Evolutionary conservation across 23 red algal genomes (phyloP).

Genomic region (Gracilaria caudata): DNA sequence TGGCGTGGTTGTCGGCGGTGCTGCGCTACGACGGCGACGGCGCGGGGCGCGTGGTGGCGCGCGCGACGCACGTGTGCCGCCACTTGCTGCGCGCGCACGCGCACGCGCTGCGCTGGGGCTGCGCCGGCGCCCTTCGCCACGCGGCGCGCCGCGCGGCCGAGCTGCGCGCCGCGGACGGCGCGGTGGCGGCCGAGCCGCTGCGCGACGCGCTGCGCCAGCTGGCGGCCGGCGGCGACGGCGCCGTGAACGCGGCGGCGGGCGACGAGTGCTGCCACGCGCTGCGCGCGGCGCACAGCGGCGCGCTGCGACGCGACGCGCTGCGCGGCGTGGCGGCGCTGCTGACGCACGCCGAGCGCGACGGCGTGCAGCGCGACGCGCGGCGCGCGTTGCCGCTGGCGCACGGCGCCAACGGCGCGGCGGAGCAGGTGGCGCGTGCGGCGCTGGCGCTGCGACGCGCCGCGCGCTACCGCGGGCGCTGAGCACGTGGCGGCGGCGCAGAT

Average conservation of each 20-base stretch:
- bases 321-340: not conserved
- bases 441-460: not conserved
- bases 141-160: not conserved
- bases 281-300: not conserved
- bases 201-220: not conserved
- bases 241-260: not conserved
- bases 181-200: not conserved
- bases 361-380: not conserved
- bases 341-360: not conserved
- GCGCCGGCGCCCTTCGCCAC: not conserved
- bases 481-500: not conserved
- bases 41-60: not conserved
- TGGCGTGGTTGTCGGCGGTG: not conserved
- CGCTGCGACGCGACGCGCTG: not conserved
- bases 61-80: not conserved
- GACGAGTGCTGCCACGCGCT: not conserved
- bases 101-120: not conserved
- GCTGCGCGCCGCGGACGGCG: not conserved
- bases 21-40: not conserved
- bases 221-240: not conserved
- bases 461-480: conserved; percentile 10
- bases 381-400: not conserved
- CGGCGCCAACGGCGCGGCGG: not conserved
- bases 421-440: not conserved
- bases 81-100: not conserved